Evolutionary conservation across 75 land plant genomes (phyloP), one percentile per base, ranked within the genome.

Genomic region (Ceratopteris richardii): DNA sequence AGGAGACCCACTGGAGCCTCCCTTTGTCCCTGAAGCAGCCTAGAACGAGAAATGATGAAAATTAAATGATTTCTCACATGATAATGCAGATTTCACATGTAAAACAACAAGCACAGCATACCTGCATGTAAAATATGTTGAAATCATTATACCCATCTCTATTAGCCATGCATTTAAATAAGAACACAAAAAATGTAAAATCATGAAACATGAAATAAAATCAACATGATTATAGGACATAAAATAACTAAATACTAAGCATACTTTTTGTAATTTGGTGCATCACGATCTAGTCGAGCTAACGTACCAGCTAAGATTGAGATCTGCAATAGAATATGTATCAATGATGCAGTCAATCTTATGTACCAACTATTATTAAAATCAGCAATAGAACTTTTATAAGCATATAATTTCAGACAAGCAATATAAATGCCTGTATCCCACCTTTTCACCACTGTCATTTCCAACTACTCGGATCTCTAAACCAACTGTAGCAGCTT

Each of bases 21-120:
- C 97, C 67, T 92, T 92, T 4, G 97, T 92, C 21, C 97, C 97
- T 63, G 97, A 92, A 56, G 97, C 97, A 44, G 97, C 97, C 90
- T 92, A 74, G 22, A 65, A 33, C 9, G 3, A 3, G 9, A 33
- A 60, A 20, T 36, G 14, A 54, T 13, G 39, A n/a, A 26, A 33
- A 66, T 18, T n/a, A n/a, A n/a, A n/a, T n/a, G n/a, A n/a, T n/a
- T n/a, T n/a, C n/a, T 17, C 16, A 42, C 16, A 42, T 42, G 44
- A 42, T 12, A 12, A 42, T 12, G 12, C 44, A 12, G 17, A 12
- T 12, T 17, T 42, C 17, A 12, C 12, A 17, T 42, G n/a, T n/a
- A 22, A 51, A 22, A 51, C 53, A 16, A 54, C n/a, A 29, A 20
- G 25, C 56, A 1, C 16, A 24, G 3, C 56, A 59, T 76, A 85